Percentiles rank a stretch among this genome's conserved stretches.
phyloP scores from a whole-genome alignment of 2,329 filamentous ascomycete species.

The Stachybotrys elegans region DNA sequence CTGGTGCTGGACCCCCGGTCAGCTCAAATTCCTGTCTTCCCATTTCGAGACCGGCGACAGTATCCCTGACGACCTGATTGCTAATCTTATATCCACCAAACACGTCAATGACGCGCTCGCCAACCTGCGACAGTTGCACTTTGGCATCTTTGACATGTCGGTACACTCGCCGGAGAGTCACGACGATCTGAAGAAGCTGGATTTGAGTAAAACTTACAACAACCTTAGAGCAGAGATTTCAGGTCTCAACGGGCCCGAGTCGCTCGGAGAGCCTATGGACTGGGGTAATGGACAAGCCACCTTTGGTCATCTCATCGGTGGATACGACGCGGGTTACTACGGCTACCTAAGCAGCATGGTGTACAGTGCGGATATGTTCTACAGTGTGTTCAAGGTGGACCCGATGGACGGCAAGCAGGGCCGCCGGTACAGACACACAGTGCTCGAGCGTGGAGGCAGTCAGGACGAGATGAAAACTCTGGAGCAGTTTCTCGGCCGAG shows the following conservation, averaged over 20 bases:
- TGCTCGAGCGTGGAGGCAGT: not conserved
- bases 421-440: not conserved
- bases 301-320: not conserved
- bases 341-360: not conserved
- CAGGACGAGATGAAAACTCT: not conserved
- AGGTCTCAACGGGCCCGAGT: not conserved
- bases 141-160: not conserved
- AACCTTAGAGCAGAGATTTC: not conserved
- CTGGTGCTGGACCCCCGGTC: conserved; percentile 29
- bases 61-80: not conserved
- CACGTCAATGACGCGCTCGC: not conserved
- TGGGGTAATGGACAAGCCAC: not conserved
- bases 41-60: not conserved
- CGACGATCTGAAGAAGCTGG: not conserved
- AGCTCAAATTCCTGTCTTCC: not conserved
- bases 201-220: not conserved
- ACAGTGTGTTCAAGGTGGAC: not conserved
- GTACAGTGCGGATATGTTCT: not conserved
- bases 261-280: not conserved
- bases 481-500: not conserved
- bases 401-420: not conserved
- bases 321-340: not conserved
- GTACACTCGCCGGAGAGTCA: not conserved
- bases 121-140: not conserved
- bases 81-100: not conserved